Percentiles rank a stretch among this genome's conserved stretches.
phyloP scores from a whole-genome alignment of 345 rosid species.

The Aegle marmelos region DNA sequence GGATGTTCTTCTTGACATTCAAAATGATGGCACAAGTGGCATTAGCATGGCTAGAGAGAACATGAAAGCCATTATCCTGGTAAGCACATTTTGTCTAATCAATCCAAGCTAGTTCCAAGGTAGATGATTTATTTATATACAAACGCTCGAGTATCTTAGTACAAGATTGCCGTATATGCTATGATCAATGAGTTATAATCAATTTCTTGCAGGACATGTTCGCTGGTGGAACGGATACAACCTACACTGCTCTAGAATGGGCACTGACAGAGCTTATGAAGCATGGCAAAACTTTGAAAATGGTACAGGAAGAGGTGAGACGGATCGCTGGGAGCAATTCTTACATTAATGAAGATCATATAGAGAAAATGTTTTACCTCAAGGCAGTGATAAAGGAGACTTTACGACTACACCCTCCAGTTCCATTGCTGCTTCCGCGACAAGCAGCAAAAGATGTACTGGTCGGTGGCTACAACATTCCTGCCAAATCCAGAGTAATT shows the following conservation, averaged over 20 bases:
- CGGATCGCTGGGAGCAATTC: conserved; percentile 3
- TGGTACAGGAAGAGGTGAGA: conserved; percentile 26
- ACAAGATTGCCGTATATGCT: too few species aligned
- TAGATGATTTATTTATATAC: too few species aligned
- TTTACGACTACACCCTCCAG: conserved; percentile 17
- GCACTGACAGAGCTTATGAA: conserved; percentile 22
- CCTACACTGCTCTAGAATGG: conserved; percentile 25
- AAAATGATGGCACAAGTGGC: conserved; percentile 2
- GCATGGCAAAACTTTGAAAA: conserved; percentile 7
- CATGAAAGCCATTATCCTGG: conserved; percentile 29
- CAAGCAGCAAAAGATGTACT: conserved; percentile 9
- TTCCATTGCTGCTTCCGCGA: conserved; percentile 26
- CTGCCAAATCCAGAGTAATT: conserved; percentile 9
- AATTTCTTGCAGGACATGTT: conserved; percentile 29
- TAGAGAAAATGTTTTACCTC: conserved; percentile 7
- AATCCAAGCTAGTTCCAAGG: too few species aligned
- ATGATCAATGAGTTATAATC: too few species aligned
- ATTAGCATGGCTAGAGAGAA: conserved; percentile 6
- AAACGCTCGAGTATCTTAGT: too few species aligned
- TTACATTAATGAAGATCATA: background rate
- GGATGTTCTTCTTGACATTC: conserved; percentile 21
- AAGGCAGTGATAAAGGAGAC: conserved; percentile 26
- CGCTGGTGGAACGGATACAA: conserved; percentile 28
- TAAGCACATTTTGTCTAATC: background rate
- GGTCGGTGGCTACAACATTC: conserved; percentile 11